Percentiles rank a stretch among this genome's conserved stretches.
Conservation (phyloP, 305 asterid genomes). For the Caryopteris hybrid region DNA sequence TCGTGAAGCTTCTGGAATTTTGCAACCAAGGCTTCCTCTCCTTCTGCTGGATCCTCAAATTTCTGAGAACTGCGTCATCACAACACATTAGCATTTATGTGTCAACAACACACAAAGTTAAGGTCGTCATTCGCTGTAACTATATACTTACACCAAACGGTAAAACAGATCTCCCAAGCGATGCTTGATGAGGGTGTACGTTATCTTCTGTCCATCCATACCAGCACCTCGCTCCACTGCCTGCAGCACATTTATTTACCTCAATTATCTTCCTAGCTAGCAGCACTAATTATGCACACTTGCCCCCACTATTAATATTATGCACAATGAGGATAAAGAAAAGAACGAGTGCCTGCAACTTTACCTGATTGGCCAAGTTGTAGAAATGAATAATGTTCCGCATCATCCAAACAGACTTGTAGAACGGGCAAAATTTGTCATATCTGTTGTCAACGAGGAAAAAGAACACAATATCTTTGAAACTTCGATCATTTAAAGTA, state of each 20-base stretch:
- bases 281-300: too few species aligned
- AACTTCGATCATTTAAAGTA: too few species aligned
- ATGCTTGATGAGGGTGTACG: constrained; percentile 87
- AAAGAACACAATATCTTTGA: too few species aligned
- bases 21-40: constrained; percentile 65
- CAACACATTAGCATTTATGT: too few species aligned
- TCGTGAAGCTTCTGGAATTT: constrained; percentile 85
- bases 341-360: not conserved
- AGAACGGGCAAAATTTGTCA: constrained; percentile 95
- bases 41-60: constrained; percentile 99
- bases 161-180: constrained; percentile 88
- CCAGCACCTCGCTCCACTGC: constrained; percentile 99
- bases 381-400: constrained; percentile 97
- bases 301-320: too few species aligned
- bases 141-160: constrained; percentile 94
- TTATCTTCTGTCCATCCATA: constrained; percentile 94
- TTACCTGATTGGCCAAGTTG: constrained; percentile 96
- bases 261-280: too few species aligned
- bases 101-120: not conserved
- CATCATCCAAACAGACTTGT: constrained; percentile 99
- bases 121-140: constrained; percentile 9
- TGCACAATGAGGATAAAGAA: not conserved
- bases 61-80: constrained; percentile 99
- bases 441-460: constrained; percentile 64
- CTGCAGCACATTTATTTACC: constrained; percentile 33